phyloP scores from a whole-genome alignment of 2,329 filamentous ascomycete genomes.

The Emmonsiellopsis sp. region DNA sequence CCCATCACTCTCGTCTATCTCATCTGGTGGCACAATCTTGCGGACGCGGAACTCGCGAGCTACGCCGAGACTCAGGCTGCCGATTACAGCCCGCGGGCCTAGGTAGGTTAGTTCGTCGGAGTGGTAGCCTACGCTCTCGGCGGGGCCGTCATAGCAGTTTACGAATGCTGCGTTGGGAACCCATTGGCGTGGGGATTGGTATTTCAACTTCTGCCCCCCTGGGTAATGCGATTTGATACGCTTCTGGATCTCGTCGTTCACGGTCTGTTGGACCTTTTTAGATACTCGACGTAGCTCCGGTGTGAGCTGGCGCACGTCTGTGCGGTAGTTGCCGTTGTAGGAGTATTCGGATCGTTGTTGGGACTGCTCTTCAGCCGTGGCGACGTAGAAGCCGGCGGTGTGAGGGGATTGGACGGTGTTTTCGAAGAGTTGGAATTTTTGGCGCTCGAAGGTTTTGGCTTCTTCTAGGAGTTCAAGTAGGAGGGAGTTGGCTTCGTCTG shows the following conservation, averaged over 20 bases:
- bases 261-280: conserved; percentile 58
- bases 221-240: conserved; percentile 63
- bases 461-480: conserved; percentile 68
- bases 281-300: conserved; percentile 64
- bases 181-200: conserved; percentile 68
- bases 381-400: conserved; percentile 74
- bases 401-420: conserved; percentile 78
- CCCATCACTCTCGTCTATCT: conserved; percentile 17
- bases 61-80: conserved; percentile 81
- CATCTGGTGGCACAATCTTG: conserved; percentile 53
- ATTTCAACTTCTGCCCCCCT: conserved; percentile 60
- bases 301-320: conserved; percentile 66
- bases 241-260: conserved; percentile 66
- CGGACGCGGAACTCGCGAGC: conserved; percentile 88
- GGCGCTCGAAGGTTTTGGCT: conserved; percentile 57
- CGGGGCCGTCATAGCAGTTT: conserved; percentile 79
- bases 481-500: conserved; percentile 61
- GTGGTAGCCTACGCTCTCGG: conserved; percentile 83
- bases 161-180: conserved; percentile 83
- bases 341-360: conserved; percentile 69
- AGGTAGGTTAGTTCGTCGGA: conserved; percentile 89
- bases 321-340: conserved; percentile 71
- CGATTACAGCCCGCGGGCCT: conserved; percentile 79
- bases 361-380: conserved; percentile 58
- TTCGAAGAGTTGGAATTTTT: conserved; percentile 79